phyloP scores from a whole-genome alignment of 768 basidiomycete genomes.

The Lactifluus pinguis region DNA sequence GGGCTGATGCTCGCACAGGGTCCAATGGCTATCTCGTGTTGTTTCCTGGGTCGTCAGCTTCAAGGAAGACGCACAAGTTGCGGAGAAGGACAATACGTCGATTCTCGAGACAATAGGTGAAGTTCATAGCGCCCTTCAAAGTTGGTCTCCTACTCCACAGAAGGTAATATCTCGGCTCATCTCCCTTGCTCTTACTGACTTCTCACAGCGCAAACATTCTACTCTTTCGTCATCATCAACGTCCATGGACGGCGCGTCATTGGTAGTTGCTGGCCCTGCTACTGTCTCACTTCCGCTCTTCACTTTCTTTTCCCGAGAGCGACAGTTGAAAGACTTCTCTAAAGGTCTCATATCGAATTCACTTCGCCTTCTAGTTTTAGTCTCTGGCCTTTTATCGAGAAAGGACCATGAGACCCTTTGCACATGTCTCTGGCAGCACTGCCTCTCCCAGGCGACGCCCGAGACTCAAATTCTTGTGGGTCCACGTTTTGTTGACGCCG shows the following conservation, averaged over 20 bases:
- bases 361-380: constrained; percentile 52
- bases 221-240: neutral
- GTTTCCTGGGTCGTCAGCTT: constrained; percentile 38
- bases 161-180: constrained; percentile 4
- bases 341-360: constrained; percentile 25
- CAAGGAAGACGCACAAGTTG: neutral
- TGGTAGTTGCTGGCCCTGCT: constrained; percentile 6
- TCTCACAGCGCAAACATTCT: constrained; percentile 5
- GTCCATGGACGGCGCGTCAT: neutral
- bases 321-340: constrained; percentile 8
- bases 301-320: constrained; percentile 11
- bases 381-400: constrained; percentile 43
- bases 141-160: constrained; percentile 3
- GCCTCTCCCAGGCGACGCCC: constrained; percentile 32
- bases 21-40: constrained; percentile 38
- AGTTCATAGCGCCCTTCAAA: constrained; percentile 7
- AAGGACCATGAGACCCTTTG: constrained; percentile 46
- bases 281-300: constrained; percentile 10
- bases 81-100: neutral
- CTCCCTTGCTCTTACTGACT: neutral
- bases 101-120: neutral
- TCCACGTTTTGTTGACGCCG: constrained; percentile 3
- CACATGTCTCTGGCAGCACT: constrained; percentile 48
- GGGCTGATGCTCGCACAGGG: constrained; percentile 25
- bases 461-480: constrained; percentile 44